These are phyloP conservation scores for Ochetophila trinervis DNA, from an alignment of 306 rosid species.

Conservation along the genomic window DNA sequence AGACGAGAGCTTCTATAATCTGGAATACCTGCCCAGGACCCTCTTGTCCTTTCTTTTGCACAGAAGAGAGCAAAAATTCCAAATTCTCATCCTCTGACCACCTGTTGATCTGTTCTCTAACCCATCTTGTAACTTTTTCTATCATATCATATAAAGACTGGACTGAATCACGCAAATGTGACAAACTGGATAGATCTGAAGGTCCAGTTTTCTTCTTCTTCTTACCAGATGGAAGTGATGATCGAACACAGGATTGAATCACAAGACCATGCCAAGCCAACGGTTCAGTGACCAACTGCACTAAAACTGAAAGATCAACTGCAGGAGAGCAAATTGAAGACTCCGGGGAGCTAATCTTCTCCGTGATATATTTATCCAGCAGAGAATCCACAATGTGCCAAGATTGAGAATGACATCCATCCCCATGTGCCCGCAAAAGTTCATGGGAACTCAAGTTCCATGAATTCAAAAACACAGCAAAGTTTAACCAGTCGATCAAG, in stretches of 20 bases:
- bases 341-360: conserved; percentile 43
- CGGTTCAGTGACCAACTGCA: conserved; percentile 79
- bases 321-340: conserved; percentile 50
- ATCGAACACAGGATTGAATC: conserved; percentile 70
- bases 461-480: conserved; percentile 74
- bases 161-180: conserved; percentile 48
- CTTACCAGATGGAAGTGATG: conserved; percentile 75
- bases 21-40: conserved; percentile 72
- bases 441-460: conserved; percentile 80
- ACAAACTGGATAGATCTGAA: conserved; percentile 39
- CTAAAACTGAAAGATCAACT: conserved; percentile 47
- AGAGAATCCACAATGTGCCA: conserved; percentile 67
- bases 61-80: conserved; percentile 47
- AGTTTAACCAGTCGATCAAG: conserved; percentile 88
- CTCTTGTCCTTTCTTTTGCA: conserved; percentile 45
- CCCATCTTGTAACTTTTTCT: conserved; percentile 63
- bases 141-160: conserved; percentile 42
- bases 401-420: conserved; percentile 34
- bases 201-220: conserved; percentile 85
- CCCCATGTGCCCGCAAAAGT: conserved; percentile 39
- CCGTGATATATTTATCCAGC: conserved; percentile 59
- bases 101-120: conserved; percentile 48
- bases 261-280: conserved; percentile 93
- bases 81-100: conserved; percentile 55
- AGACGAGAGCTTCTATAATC: conserved; percentile 44